These are phyloP conservation scores for Mortierella hygrophila DNA, from an alignment of 192 early-diverging fungal genomes.

Conservation along the genomic window DNA sequence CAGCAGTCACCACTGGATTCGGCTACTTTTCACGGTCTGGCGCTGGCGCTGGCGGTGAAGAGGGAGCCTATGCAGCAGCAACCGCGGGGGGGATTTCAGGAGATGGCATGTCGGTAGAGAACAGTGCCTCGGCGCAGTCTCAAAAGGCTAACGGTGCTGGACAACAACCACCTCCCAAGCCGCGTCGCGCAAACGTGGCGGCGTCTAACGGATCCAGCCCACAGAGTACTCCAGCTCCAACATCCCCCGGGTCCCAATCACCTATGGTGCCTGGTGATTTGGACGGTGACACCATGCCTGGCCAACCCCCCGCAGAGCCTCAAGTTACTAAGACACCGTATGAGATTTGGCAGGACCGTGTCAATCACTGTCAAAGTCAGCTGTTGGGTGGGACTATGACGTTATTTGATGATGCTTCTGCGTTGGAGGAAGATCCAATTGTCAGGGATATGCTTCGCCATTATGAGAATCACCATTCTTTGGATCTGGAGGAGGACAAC, in stretches of 20 bases:
- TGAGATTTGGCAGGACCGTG: slow-evolving; percentile 20
- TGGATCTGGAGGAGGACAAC: neutral
- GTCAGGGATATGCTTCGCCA: slow-evolving; percentile 15
- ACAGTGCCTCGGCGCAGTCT: neutral
- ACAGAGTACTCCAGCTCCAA: neutral
- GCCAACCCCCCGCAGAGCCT: neutral
- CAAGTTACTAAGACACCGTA: slow-evolving; percentile 9
- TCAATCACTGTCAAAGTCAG: slow-evolving; percentile 4
- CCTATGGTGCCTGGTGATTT: neutral
- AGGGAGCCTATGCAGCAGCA: neutral
- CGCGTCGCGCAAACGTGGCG: neutral
- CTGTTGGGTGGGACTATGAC: slow-evolving; percentile 17
- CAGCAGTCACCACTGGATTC: slow-evolving; percentile 3
- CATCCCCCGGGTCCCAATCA: neutral
- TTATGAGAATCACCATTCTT: neutral
- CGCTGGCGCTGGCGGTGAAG: neutral
- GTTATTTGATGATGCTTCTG: slow-evolving; percentile 11
- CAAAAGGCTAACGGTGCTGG: neutral
- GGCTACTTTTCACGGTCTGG: neutral
- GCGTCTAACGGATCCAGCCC: neutral
- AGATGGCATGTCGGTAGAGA: neutral
- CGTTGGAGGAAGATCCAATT: slow-evolving; percentile 5
- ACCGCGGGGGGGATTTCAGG: neutral
- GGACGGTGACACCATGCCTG: neutral
- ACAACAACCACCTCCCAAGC: neutral